Evolutionary conservation across 2,329 filamentous ascomycete species (phyloP), one percentile per base, ranked within the genome.

Genomic region (Fusarium sp.): DNA sequence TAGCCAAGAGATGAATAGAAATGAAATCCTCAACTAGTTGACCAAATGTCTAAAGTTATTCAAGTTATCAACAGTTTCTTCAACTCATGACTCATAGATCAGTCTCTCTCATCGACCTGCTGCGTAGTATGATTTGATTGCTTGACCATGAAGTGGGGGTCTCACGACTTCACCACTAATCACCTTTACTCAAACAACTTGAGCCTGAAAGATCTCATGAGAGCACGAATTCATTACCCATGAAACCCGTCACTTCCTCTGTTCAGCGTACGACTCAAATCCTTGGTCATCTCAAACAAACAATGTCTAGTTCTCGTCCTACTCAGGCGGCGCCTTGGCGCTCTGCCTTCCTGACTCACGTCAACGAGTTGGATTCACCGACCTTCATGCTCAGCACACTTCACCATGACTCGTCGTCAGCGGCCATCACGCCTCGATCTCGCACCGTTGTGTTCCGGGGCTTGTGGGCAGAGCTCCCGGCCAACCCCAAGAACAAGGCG

Each of bases 401-500:
- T 17, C 87, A 87, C 69, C 78, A 81, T 24, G 71, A 78, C 27
- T 69, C 79, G 0, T 81, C 51, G 75, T 83, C 10, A 83, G 83
- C 77, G 70, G 20, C 87, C 0, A 81, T 81, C 71, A 66, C 79
- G 6, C 88, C 91, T 2, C 89, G 94, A 62, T 92, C 90, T 10
- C 90, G 95, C 62, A 95, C 91, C 78, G 96, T 95, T 83, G 91
- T 98, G 78, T 96, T 91, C 84, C 92, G 96, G 69, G 94, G 95
- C 75, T 91, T 97, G 84, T 98, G 93, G 90, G 92, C 91, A 1
- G 87, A 88, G 64, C 85, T 97, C 1, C 92, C 92, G 5, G 86
- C 86, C 61, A 94, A 95, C 82, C 88, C 90, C 49, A 90, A 92
- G 81, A 96, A 96, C 82, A 84, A 89, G 36, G 92, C 94, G 4